Evolutionary conservation across 176 grass and related monocot genomes (phyloP).

Genomic region (Saccharum spontaneum): DNA sequence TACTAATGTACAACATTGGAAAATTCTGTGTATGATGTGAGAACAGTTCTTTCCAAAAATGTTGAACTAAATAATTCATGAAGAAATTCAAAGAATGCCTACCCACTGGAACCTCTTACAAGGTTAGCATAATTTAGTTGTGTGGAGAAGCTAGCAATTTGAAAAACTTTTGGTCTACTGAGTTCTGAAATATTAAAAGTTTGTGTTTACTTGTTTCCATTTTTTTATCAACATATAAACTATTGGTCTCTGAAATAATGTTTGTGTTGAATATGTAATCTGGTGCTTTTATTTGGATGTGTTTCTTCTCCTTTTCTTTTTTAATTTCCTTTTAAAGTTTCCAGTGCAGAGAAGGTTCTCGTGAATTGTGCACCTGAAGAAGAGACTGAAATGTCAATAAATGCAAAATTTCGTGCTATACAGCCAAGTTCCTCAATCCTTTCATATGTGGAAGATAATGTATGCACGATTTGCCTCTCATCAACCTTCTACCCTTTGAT

Average conservation of each 20-base stretch:
- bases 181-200: not conserved
- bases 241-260: not conserved
- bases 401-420: conserved; percentile 91
- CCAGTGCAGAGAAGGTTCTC: conserved; percentile 36
- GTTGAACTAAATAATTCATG: not conserved
- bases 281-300: conserved; percentile 4
- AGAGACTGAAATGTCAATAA: conserved; percentile 76
- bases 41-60: not conserved
- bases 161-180: not conserved
- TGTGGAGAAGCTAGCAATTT: not conserved
- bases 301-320: conserved; percentile 2
- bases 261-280: conserved; percentile 2
- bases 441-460: conserved; percentile 96
- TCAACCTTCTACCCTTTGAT: not conserved
- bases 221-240: conserved; percentile 15
- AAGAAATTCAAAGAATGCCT: not conserved
- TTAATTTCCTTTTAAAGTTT: conserved; percentile 41
- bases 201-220: not conserved
- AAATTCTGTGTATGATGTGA: not conserved
- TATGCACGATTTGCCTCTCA: conserved; percentile 26
- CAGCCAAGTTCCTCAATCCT: conserved; percentile 69
- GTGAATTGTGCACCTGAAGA: conserved; percentile 54
- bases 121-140: not conserved
- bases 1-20: not conserved
- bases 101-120: not conserved